phyloP scores from a whole-genome alignment of 257 asterid species.

The Capsicum pubescens region DNA sequence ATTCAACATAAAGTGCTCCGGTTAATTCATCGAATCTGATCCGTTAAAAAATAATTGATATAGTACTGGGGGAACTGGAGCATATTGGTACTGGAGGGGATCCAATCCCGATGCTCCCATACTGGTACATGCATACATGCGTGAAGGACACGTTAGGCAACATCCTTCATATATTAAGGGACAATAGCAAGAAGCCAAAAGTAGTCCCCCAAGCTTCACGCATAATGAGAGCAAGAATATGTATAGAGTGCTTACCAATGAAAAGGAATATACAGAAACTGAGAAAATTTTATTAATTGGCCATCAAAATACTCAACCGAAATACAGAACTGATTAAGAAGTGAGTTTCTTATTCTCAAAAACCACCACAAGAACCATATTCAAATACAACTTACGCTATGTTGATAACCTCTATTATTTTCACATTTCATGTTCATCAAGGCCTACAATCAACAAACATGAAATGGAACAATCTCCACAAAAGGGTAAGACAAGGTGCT shows the following conservation, averaged over 20 bases:
- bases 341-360: slow-evolving; percentile 16
- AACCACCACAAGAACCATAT: slow-evolving; percentile 10
- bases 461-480: background rate
- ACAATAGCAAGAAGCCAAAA: too few relatives aligned
- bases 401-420: slow-evolving; percentile 14
- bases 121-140: too few relatives aligned
- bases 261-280: background rate
- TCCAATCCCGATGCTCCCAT: too few relatives aligned
- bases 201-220: too few relatives aligned
- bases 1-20: too few relatives aligned
- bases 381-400: background rate
- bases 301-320: slow-evolving; percentile 8
- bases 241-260: background rate
- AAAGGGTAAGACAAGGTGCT: background rate
- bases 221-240: background rate
- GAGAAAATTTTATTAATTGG: background rate
- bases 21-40: too few relatives aligned
- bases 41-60: too few relatives aligned
- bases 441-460: background rate
- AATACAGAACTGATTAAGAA: background rate
- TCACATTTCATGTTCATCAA: background rate
- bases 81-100: too few relatives aligned
- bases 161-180: too few relatives aligned
- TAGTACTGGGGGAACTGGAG: too few relatives aligned
- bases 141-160: too few relatives aligned